These are phyloP conservation scores for Diddensiella caesifluorescens DNA, from an alignment of 805 yeast genomes.

Conservation along the genomic window DNA sequence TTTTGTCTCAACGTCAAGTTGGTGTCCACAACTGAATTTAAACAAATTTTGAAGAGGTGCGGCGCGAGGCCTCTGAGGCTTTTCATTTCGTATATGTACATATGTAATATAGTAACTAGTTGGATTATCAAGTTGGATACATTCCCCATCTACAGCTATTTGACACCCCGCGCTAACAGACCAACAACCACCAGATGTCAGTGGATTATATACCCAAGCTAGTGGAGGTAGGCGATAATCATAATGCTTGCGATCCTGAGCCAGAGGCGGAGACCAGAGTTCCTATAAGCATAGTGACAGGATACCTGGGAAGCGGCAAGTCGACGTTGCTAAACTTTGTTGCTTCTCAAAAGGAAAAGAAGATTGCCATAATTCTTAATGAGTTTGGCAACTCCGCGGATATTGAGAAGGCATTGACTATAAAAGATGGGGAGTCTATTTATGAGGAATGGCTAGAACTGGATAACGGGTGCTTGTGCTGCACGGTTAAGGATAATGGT, in stretches of 20 bases:
- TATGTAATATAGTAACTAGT: no score
- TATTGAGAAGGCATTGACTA: constrained; percentile 80
- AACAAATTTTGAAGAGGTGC: no score
- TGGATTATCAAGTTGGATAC: no score
- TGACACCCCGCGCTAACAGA: no score
- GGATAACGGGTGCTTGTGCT: constrained; percentile 95
- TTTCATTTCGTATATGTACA: no score
- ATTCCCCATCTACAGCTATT: no score
- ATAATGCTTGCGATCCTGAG: background rate
- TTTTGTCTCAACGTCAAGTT: no score
- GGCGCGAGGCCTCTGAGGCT: no score
- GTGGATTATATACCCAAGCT: constrained; percentile 15
- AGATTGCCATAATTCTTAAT: constrained; percentile 84
- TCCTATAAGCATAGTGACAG: constrained; percentile 90
- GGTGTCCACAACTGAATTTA: no score
- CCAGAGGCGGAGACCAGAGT: constrained; percentile 41
- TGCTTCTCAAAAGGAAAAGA: constrained; percentile 57
- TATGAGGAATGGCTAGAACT: constrained; percentile 94
- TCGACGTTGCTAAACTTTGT: constrained; percentile 76
- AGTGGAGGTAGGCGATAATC: constrained; percentile 17
- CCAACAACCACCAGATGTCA: no score
- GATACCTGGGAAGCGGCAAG: constrained; percentile 93
- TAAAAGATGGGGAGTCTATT: constrained; percentile 47
- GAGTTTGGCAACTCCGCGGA: constrained; percentile 85
- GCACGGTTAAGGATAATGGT: constrained; percentile 93